Conservation (phyloP, 495 filamentous ascomycete species). For the Aspergillus taichungensis region DNA sequence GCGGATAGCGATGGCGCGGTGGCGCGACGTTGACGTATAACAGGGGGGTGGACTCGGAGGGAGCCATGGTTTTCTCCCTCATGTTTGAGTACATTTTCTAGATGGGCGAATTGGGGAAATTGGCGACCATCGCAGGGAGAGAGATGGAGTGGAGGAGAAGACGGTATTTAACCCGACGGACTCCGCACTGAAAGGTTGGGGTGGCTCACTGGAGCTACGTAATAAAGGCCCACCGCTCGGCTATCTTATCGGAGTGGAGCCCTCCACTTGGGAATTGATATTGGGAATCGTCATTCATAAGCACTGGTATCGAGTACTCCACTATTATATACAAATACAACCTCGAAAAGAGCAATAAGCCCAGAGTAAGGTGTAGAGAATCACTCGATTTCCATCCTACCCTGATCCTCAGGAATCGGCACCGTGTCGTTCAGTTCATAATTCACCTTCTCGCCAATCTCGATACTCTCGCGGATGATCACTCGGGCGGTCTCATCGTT, state of each 20-base stretch:
- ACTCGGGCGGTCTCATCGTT: constrained; percentile 52
- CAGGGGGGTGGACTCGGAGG: constrained; percentile 35
- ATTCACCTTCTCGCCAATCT: constrained; percentile 70
- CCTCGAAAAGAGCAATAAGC: background rate
- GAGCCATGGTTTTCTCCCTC: constrained; percentile 36
- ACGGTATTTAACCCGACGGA: background rate
- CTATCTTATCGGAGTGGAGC: background rate
- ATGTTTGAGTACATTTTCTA: constrained; percentile 16
- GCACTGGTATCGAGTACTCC: background rate
- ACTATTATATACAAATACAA: background rate
- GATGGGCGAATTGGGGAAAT: background rate
- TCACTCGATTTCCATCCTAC: background rate
- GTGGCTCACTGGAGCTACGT: background rate
- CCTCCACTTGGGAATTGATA: too few relatives aligned
- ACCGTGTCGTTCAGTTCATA: constrained; percentile 54
- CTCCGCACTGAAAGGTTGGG: too few relatives aligned
- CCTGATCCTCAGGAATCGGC: constrained; percentile 22
- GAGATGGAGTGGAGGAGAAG: background rate
- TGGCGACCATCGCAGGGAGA: background rate
- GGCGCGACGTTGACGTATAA: constrained; percentile 30
- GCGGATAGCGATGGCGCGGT: constrained; percentile 54
- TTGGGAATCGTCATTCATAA: too few relatives aligned
- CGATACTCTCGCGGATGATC: constrained; percentile 64
- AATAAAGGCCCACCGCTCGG: background rate
- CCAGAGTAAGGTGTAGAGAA: background rate